A percentile compares a stretch with the other conserved stretches of the same genome.
Evolutionary conservation across 2,329 filamentous ascomycete genomes (phyloP).

Genomic region (Fusarium heterosporum): DNA sequence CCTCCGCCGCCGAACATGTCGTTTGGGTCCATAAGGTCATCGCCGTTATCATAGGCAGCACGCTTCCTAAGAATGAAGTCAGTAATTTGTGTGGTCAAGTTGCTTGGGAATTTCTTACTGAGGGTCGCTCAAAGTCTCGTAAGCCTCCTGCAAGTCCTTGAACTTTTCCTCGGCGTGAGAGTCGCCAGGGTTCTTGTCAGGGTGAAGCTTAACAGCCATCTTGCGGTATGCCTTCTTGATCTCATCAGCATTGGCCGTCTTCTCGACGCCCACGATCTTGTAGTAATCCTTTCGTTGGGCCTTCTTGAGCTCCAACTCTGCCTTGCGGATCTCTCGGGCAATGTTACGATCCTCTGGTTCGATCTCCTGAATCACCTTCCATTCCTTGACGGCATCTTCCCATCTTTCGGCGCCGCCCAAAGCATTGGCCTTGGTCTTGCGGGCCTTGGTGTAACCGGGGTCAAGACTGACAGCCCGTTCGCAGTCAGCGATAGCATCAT

Average conservation of each 20-base stretch:
- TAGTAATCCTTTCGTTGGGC: slow-evolving; percentile 98
- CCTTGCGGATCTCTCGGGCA: slow-evolving; percentile 85
- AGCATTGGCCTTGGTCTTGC: slow-evolving; percentile 93
- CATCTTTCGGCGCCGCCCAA: slow-evolving; percentile 86
- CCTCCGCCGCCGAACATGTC: slow-evolving; percentile 83
- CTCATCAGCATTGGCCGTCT: slow-evolving; percentile 83
- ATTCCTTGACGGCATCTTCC: slow-evolving; percentile 91
- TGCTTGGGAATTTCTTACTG: slow-evolving; percentile 71
- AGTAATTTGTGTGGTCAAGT: slow-evolving; percentile 43
- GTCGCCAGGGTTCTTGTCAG: slow-evolving; percentile 96
- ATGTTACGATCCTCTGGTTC: slow-evolving; percentile 86
- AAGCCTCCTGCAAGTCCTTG: slow-evolving; percentile 98
- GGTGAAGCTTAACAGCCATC: slow-evolving; percentile 92
- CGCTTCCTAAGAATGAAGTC: slow-evolving; percentile 73
- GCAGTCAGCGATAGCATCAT: slow-evolving; percentile 85
- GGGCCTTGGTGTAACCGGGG: slow-evolving; percentile 86
- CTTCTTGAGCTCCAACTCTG: slow-evolving; percentile 97
- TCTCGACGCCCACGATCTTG: slow-evolving; percentile 91
- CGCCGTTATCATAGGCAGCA: slow-evolving; percentile 89
- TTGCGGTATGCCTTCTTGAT: slow-evolving; percentile 99
- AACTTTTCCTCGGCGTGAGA: slow-evolving; percentile 87
- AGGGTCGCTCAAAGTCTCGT: slow-evolving; percentile 93
- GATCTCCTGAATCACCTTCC: slow-evolving; percentile 85
- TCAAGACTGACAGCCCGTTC: slow-evolving; percentile 86
- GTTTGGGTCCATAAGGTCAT: slow-evolving; percentile 87